phyloP scores from a whole-genome alignment of 768 basidiomycete genomes.

The Pisolithus orientalis region DNA sequence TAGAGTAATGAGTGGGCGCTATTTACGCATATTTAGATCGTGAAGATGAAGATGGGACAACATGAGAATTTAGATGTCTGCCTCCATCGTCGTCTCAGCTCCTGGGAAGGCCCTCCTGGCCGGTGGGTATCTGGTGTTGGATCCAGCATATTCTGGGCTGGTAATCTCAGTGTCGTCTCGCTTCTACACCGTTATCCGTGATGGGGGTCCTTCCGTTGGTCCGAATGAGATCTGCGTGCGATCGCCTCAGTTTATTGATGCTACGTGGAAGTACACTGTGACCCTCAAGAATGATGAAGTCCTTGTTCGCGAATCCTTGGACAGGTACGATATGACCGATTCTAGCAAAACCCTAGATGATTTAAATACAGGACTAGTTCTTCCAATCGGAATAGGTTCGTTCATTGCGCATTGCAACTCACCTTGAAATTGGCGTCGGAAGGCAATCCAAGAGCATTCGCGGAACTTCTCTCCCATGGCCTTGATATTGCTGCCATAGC shows the following conservation, averaged over 20 bases:
- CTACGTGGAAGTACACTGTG: constrained; percentile 70
- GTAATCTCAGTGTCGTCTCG: constrained; percentile 91
- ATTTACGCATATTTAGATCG: background rate
- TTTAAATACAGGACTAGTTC: background rate
- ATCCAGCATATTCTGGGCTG: constrained; percentile 76
- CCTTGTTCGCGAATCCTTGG: constrained; percentile 16
- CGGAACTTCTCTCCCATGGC: constrained; percentile 39
- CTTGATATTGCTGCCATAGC: constrained; percentile 81
- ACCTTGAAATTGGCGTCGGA: constrained; percentile 66
- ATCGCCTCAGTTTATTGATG: constrained; percentile 87
- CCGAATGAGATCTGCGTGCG: constrained; percentile 57
- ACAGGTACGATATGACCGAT: constrained; percentile 11
- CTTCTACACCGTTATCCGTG: constrained; percentile 77
- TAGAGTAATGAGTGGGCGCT: too few relatives aligned
- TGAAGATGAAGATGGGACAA: background rate
- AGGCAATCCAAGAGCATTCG: constrained; percentile 40
- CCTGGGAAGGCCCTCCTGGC: constrained; percentile 95
- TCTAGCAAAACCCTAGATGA: background rate
- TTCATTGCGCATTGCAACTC: constrained; percentile 81
- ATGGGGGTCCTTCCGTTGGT: constrained; percentile 17
- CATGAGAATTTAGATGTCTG: constrained; percentile 29
- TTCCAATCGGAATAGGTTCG: constrained; percentile 79
- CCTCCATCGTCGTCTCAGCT: constrained; percentile 72
- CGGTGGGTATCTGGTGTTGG: constrained; percentile 96
- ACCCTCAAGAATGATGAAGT: constrained; percentile 28